Evolutionary conservation across 345 rosid genomes (phyloP), one percentile per base, ranked within the genome.

Genomic region (Cardamine occulta): DNA sequence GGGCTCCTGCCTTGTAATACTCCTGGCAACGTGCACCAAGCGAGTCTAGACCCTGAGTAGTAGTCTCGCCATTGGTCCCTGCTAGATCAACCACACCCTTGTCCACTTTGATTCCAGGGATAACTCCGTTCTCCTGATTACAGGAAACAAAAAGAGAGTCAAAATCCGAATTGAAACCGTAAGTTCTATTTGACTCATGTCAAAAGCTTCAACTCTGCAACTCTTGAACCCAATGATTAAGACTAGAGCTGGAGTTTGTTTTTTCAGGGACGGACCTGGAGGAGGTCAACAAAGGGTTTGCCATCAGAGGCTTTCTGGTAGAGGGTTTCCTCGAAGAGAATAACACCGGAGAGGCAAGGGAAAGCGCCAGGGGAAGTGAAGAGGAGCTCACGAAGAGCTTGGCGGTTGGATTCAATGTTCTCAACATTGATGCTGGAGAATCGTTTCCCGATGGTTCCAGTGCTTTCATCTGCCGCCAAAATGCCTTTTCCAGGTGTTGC

Each of bases 391-490:
- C 97, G 92, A 4, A 91, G 93, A 45, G 96, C 87, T 82, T 94
- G 97, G 63, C 98, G 96, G 82, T 94, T 94, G 58, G 97, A 85
- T 80, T 90, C 98, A 2, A 88, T 82, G 78, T 94, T 94, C 82
- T 94, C 98, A 2, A 94, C 93, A 49, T 86, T 91, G 74, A 94
- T 91, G 86, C 98, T 79, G 14, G 97, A 67, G 11, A 94, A 85
- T 58, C 98, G 93, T 88, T 91, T 94, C 45, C 98, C 97, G 0
- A 94, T 91, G 79, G 98, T 94, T 70, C 99, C 97, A 0, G 96
- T 94, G 85, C 97, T 94, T 88, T 91, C 97, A 23, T 94, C 97
- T 4, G 98, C 98, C 0, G 98, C 98, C 79, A 94, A 72, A 55
- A 94, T 94, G 6, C 97, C 98, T 73, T 91, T 94, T 59, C 97